A percentile compares a stretch with the other conserved stretches of the same genome.
Conservation (phyloP, 1,284 basidiomycete species). For the Ganoderma lucidum region DNA sequence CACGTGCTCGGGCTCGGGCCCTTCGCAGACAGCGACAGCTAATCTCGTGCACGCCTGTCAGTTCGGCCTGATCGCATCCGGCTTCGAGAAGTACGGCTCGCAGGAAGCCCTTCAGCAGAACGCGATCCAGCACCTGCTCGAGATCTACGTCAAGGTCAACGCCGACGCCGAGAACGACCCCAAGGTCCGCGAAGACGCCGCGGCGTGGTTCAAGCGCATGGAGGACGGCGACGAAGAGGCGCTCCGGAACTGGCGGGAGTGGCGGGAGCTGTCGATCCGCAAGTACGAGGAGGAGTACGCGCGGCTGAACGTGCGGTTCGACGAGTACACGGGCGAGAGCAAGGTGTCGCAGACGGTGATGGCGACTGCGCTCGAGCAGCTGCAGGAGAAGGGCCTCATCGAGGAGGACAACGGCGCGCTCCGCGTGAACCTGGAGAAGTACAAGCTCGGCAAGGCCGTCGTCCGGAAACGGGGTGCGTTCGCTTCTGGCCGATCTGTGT, state of each 20-base stretch:
- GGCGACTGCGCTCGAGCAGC: slow-evolving; percentile 68
- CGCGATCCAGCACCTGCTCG: slow-evolving; percentile 94
- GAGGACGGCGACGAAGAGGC: slow-evolving; percentile 91
- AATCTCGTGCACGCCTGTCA: slow-evolving; percentile 34
- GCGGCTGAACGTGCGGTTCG: slow-evolving; percentile 91
- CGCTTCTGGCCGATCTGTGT: neutral
- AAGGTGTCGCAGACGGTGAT: slow-evolving; percentile 86
- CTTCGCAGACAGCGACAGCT: neutral
- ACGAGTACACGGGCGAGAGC: slow-evolving; percentile 95
- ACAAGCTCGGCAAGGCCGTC: slow-evolving; percentile 92
- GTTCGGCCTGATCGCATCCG: slow-evolving; percentile 91
- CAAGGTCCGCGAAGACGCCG: slow-evolving; percentile 83
- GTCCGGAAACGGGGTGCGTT: slow-evolving; percentile 84
- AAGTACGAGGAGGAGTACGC: slow-evolving; percentile 94
- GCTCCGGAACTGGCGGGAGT: slow-evolving; percentile 90
- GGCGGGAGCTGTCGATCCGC: slow-evolving; percentile 92
- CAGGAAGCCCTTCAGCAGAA: slow-evolving; percentile 87
- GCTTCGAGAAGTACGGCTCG: slow-evolving; percentile 92
- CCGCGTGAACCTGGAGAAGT: slow-evolving; percentile 86
- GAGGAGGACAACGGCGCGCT: slow-evolving; percentile 78
- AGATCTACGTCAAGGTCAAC: slow-evolving; percentile 96
- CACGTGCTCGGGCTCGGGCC: neutral
- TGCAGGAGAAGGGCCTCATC: slow-evolving; percentile 61
- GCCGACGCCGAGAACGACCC: slow-evolving; percentile 81
- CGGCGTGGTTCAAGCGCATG: slow-evolving; percentile 95